A percentile compares a stretch with the other conserved stretches of the same genome.
These are phyloP conservation scores for Crithidia brevicula DNA, from an alignment of 208 protist species.

Conservation along the genomic window DNA sequence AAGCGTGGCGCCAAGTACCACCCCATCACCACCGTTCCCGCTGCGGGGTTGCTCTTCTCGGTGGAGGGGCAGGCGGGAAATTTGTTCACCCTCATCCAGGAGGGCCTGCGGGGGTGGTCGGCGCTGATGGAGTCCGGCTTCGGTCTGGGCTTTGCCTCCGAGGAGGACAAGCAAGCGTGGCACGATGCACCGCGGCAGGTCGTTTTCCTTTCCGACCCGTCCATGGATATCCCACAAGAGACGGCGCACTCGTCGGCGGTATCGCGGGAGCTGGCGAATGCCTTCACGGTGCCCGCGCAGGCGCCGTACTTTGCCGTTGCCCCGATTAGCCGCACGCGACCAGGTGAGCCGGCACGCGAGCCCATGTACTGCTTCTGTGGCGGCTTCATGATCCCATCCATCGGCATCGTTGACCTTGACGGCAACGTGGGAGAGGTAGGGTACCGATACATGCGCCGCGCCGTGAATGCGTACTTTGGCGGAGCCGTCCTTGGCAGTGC, in stretches of 20 bases:
- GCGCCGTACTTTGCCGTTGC: conserved; percentile 33
- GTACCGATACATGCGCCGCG: conserved; percentile 18
- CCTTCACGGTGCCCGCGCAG: conserved; percentile 22
- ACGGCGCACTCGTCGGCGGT: conserved; percentile 21
- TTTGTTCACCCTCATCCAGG: conserved; percentile 23
- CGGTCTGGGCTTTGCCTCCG: conserved; percentile 14
- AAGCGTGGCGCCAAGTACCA: conserved; percentile 33
- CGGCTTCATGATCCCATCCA: conserved; percentile 22
- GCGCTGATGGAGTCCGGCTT: conserved; percentile 21
- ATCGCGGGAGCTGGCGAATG: conserved; percentile 30
- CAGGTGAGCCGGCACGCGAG: conserved; percentile 26
- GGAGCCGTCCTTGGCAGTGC: conserved; percentile 13
- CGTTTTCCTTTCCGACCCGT: conserved; percentile 28
- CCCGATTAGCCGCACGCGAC: conserved; percentile 35
- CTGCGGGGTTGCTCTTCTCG: conserved; percentile 26
- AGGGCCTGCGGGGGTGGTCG: conserved; percentile 22
- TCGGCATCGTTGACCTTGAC: conserved; percentile 1
- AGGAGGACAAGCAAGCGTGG: conserved; percentile 18
- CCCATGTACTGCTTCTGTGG: conserved; percentile 57
- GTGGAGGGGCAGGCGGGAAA: conserved; percentile 10
- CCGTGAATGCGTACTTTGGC: conserved; percentile 29
- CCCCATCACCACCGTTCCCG: conserved; percentile 32
- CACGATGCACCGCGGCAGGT: conserved; percentile 19
- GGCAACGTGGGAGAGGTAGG: conserved; percentile 2
- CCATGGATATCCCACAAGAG: conserved; percentile 16